A percentile compares a stretch with the other conserved stretches of the same genome.
These are phyloP conservation scores for Hysterangium stoloniferum DNA, from an alignment of 768 basidiomycete species.

Conservation along the genomic window DNA sequence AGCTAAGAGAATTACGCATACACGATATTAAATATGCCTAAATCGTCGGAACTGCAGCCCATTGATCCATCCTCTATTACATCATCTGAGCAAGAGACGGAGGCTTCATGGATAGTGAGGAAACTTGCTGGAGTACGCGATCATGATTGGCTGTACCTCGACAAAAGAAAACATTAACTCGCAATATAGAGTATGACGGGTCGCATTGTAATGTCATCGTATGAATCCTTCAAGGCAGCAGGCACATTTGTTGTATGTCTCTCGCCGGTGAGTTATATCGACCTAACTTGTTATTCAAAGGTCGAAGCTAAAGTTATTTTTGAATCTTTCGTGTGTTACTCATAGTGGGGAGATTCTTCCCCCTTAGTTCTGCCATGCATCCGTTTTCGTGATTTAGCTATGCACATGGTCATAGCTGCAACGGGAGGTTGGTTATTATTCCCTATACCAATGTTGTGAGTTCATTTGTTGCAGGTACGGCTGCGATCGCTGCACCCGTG, in stretches of 20 bases:
- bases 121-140: constrained; percentile 55
- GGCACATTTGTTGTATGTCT: constrained; percentile 53
- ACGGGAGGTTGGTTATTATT: constrained; percentile 35
- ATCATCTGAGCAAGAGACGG: constrained; percentile 40
- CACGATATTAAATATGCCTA: constrained; percentile 1
- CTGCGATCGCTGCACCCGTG: constrained; percentile 38
- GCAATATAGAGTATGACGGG: constrained; percentile 47
- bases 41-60: constrained; percentile 11
- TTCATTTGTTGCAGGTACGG: constrained; percentile 24
- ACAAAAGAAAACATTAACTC: background rate
- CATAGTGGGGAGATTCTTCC: constrained; percentile 57
- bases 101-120: constrained; percentile 54
- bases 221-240: constrained; percentile 52
- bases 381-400: constrained; percentile 52
- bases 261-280: constrained; percentile 40
- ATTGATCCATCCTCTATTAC: constrained; percentile 14
- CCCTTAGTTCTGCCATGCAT: constrained; percentile 57
- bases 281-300: background rate
- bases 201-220: constrained; percentile 55
- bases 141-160: background rate
- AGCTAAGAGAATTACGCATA: too few species aligned
- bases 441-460: background rate
- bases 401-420: constrained; percentile 52
- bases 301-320: background rate
- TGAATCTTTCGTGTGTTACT: background rate